Evolutionary conservation across 2,329 filamentous ascomycete genomes (phyloP).

Genomic region (Verticillium zaregamsianum): DNA sequence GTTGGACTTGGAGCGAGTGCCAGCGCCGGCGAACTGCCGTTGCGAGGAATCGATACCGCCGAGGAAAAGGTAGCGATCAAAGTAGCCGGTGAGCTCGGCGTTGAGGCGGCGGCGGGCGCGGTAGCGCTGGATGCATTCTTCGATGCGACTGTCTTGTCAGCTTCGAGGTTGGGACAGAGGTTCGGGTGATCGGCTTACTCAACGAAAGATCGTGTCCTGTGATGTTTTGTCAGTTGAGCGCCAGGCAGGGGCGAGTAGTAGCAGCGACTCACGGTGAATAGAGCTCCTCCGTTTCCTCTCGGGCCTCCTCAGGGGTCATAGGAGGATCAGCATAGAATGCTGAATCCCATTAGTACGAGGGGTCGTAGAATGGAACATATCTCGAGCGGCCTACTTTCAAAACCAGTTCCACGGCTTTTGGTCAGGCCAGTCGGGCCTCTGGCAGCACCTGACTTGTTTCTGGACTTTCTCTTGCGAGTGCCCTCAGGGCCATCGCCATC

Average conservation of each 20-base stretch:
- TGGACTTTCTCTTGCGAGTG: constrained; percentile 14
- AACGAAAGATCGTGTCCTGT: constrained; percentile 47
- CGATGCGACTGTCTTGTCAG: constrained; percentile 60
- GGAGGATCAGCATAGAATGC: constrained; percentile 79
- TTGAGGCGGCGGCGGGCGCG: constrained; percentile 72
- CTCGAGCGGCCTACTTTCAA: constrained; percentile 51
- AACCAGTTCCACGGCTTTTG: constrained; percentile 55
- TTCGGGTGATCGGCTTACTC: constrained; percentile 38
- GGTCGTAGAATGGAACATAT: background rate
- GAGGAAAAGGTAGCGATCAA: constrained; percentile 76
- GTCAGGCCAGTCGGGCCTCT: constrained; percentile 37
- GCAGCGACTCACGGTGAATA: constrained; percentile 56
- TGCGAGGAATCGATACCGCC: constrained; percentile 68
- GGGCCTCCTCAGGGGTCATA: constrained; percentile 64
- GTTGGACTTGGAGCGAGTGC: constrained; percentile 43
- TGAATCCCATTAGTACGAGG: constrained; percentile 16
- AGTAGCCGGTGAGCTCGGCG: constrained; percentile 55
- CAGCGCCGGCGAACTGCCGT: constrained; percentile 53
- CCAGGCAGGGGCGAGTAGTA: background rate
- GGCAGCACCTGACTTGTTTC: constrained; percentile 3
- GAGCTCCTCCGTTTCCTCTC: constrained; percentile 58
- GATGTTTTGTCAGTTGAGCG: background rate
- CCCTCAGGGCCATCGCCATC: background rate
- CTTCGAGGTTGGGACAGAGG: background rate
- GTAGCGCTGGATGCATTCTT: constrained; percentile 80